Evolutionary conservation across 768 basidiomycete species (phyloP), one percentile per base, ranked within the genome.

Genomic region (Rhodotorula sphaerocarpa): DNA sequence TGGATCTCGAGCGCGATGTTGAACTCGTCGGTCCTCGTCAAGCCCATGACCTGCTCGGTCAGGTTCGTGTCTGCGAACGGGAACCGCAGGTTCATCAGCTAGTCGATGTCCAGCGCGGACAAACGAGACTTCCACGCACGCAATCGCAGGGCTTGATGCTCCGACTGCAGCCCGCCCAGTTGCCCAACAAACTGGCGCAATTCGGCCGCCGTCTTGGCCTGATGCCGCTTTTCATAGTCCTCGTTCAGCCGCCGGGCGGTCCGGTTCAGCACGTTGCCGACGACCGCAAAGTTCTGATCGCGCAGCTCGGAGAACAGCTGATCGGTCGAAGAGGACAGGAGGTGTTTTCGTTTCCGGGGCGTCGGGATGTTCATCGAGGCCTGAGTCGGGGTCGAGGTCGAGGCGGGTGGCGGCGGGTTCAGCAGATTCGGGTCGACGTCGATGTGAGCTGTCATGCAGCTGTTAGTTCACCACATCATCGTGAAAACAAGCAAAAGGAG

Each of bases 151-250:
- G 88, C 83, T 73, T 91, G 87, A 69, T 95, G 90, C 72, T 99
- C 93, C 23, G 82, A 83, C 76, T 96, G 90, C 66, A 97, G 77
- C 3, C 90, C 90, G 27, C 91, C 89, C 3, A 99, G 79, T 73
- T 88, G 91, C 18, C 92, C 91, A 25, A 99, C 95, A 76, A 99
- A 96, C 73, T 91, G 89, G 60, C 86, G 82, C 70, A 99, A 78
- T 75, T 99, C 89, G 16, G 86, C 83, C 23, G 92, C 86, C 18
- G 90, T 92, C 76, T 90, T 89, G 23, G 90, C 83, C 76, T 90
- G 84, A 39, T 63, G 33, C 23, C 77, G 59, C 61, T 86, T 88
- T 78, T 93, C 90, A 76, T 93, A 95, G 71, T 96, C 88, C 61
- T 88, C 87, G 66, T 96, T 91, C 36, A 99, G 77, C 50, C 89